Conservation (phyloP, 1,139 yeast genomes). For the Tardiomyces depauwii region DNA sequence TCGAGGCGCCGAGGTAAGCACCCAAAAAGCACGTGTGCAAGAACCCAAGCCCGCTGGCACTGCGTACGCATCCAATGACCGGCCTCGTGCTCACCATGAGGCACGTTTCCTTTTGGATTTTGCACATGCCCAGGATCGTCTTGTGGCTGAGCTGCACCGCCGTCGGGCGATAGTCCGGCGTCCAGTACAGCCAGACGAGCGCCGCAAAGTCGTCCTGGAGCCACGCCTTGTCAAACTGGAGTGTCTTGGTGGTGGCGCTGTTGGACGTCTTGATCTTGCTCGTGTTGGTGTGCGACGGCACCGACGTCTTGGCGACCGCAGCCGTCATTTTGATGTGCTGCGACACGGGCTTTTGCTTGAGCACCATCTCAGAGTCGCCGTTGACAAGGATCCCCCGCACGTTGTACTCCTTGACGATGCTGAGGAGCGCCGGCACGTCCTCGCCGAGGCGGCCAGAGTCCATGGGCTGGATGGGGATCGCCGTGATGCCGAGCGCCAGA, state of each 20-base stretch:
- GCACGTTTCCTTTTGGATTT: slow-evolving; percentile 85
- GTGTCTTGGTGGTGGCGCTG: slow-evolving; percentile 32
- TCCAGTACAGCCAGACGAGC: slow-evolving; percentile 55
- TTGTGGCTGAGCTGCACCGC: slow-evolving; percentile 57
- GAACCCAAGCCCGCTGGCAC: slow-evolving; percentile 79
- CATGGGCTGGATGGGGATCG: slow-evolving; percentile 71
- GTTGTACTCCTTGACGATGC: slow-evolving; percentile 57
- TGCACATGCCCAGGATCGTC: slow-evolving; percentile 66
- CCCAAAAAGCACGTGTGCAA: slow-evolving; percentile 76
- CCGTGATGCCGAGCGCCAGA: slow-evolving; percentile 65
- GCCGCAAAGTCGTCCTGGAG: slow-evolving; percentile 29
- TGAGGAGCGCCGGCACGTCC: slow-evolving; percentile 60
- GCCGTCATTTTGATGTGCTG: slow-evolving; percentile 50
- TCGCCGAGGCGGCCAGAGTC: slow-evolving; percentile 61
- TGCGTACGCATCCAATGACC: slow-evolving; percentile 78
- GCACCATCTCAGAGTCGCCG: slow-evolving; percentile 53
- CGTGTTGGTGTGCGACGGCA: slow-evolving; percentile 58
- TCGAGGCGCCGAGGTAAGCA: slow-evolving; percentile 75
- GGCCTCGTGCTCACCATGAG: slow-evolving; percentile 65
- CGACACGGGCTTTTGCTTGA: slow-evolving; percentile 59
- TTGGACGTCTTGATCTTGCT: slow-evolving; percentile 50
- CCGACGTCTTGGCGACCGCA: slow-evolving; percentile 29
- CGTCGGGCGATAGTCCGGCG: slow-evolving; percentile 60
- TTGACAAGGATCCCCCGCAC: slow-evolving; percentile 68
- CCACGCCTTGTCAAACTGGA: slow-evolving; percentile 19